These are phyloP conservation scores for Saccharomyces pastorianus DNA, from an alignment of 1,139 yeast genomes.

Conservation along the genomic window DNA sequence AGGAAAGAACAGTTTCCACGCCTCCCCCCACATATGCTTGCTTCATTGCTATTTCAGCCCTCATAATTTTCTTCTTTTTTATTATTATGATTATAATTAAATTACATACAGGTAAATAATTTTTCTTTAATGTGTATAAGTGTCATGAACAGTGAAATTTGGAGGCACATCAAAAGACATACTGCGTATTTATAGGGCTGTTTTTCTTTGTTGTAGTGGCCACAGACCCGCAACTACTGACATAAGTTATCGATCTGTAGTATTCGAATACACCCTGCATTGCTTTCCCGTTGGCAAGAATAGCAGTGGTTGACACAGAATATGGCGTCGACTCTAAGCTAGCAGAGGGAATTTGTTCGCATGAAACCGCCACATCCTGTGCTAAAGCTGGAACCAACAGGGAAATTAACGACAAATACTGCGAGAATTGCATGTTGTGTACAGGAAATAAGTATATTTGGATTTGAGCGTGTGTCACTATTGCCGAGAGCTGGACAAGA, in stretches of 20 bases:
- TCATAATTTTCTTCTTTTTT: no score
- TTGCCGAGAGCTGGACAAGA: no score
- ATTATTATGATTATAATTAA: background rate
- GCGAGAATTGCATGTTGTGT: slow-evolving; percentile 1
- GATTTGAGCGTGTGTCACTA: no score
- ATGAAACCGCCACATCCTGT: slow-evolving; percentile 12
- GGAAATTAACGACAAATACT: background rate
- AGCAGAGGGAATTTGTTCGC: slow-evolving; percentile 21
- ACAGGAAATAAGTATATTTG: no score
- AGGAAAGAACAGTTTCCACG: background rate
- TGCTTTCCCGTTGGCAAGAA: slow-evolving; percentile 14
- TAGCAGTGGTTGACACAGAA: slow-evolving; percentile 17
- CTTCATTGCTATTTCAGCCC: no score
- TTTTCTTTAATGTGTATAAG: background rate
- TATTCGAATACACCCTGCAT: slow-evolving; percentile 19
- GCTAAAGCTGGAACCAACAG: slow-evolving; percentile 4
- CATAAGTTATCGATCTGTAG: slow-evolving; percentile 20
- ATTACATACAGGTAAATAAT: background rate
- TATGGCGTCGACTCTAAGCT: slow-evolving; percentile 22
- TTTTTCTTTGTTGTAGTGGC: background rate
- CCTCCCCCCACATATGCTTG: background rate
- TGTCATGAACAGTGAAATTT: background rate
- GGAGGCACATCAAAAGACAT: background rate
- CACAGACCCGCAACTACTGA: slow-evolving; percentile 13
- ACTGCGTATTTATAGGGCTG: background rate